Percentiles rank a stretch among this genome's conserved stretches.
Evolutionary conservation across 2,329 filamentous ascomycete genomes (phyloP).

Genomic region (Neopestalotiopsis sp.): DNA sequence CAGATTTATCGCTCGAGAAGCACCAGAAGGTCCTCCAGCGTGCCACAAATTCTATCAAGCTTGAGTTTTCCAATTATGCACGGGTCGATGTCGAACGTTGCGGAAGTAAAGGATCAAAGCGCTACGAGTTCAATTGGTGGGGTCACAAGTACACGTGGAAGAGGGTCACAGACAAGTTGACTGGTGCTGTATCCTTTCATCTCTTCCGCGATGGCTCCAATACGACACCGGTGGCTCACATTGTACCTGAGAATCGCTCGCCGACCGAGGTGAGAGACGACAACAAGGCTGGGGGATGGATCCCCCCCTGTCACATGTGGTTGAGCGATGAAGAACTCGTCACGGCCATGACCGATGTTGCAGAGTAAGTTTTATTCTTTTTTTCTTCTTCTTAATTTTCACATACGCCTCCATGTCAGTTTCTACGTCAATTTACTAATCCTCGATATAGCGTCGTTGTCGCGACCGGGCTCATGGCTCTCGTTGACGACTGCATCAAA

Average conservation of each 20-base stretch:
- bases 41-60: conserved; percentile 80
- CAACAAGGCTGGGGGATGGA: conserved; percentile 81
- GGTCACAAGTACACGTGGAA: conserved; percentile 85
- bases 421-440: background rate
- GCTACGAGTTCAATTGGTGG: conserved; percentile 96
- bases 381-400: background rate
- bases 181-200: conserved; percentile 77
- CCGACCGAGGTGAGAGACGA: conserved; percentile 75
- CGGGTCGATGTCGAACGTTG: conserved; percentile 81
- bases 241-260: conserved; percentile 80
- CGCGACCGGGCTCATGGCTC: conserved; percentile 84
- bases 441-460: conserved; percentile 73
- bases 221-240: conserved; percentile 75
- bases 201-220: conserved; percentile 71
- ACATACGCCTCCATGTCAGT: background rate
- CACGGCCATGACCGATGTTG: conserved; percentile 75
- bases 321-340: conserved; percentile 79
- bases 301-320: conserved; percentile 90
- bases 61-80: conserved; percentile 98
- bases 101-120: conserved; percentile 70
- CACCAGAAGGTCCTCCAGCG: conserved; percentile 43
- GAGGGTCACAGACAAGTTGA: conserved; percentile 72
- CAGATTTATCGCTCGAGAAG: conserved; percentile 37
- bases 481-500: conserved; percentile 92
- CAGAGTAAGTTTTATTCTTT: conserved; percentile 68